Evolutionary conservation across 208 protist species (phyloP), one percentile per base, ranked within the genome.

Genomic region (Kentomonas sorsogonicus): DNA sequence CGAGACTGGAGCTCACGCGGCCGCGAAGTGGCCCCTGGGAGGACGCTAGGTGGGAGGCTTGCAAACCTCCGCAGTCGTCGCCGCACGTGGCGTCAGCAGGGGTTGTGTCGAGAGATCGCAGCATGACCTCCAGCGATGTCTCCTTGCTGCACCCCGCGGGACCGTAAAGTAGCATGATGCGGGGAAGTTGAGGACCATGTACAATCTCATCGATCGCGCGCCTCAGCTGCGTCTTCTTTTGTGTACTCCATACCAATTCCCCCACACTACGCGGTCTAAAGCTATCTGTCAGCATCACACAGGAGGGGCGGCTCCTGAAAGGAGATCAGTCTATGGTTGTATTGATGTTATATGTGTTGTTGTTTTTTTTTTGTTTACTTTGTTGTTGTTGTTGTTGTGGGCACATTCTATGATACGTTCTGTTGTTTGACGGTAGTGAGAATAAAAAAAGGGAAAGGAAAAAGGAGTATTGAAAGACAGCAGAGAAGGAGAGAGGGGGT

Each of bases 141-240:
- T 89, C 69, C 69, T 95, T 95, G 0, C 65, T 85, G 48, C 77
- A 81, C 1, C 88, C 88, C 6, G 88, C 61, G 16, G 88, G 85
- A 10, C 88, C 88, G 60, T 91, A 79, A 7, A 95, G 76, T 0
- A 95, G 69, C 10, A 80, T 5, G 18, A 81, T 55, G 39, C 66
- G 66, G 16, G 81, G 73, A 3, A 33, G 30, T 11, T 33, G 69
- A n/a, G n/a, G n/a, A 23, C 6, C 6, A 23, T 27, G 25, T 9
- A 6, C 6, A 6, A 9, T 48, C 43, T 25, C 22, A 13, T 48
- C 43, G 16, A 48, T 27, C 11, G 25, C 22, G 43, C 10, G 16
- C n/a, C 10, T 15, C n/a, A 94, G 73, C 1, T 66, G 58, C 30
- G 48, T 70, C n/a, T 62, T 34, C 66, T 95, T 95, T 34, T 82